A percentile compares a stretch with the other conserved stretches of the same genome.
These are phyloP conservation scores for Sphaceloma murrayae DNA, from an alignment of 2,329 filamentous ascomycete genomes.

Conservation along the genomic window DNA sequence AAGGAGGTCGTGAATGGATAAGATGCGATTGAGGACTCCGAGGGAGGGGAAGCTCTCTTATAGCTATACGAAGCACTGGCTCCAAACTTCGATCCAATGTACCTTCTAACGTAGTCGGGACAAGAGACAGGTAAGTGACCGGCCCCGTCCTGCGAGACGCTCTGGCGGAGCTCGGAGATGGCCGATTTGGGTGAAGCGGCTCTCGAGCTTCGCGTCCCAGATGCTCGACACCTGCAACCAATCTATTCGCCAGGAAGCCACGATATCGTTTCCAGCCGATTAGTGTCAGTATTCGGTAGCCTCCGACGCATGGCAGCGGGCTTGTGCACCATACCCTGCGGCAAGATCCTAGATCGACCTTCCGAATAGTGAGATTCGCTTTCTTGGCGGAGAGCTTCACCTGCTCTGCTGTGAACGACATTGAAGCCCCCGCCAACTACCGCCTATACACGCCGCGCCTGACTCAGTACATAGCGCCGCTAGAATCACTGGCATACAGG, in stretches of 20 bases:
- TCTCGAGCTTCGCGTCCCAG: slow-evolving; percentile 1
- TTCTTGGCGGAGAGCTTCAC: slow-evolving; percentile 13
- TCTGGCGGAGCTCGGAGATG: slow-evolving; percentile 2
- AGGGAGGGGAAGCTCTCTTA: background rate
- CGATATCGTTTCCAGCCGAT: too few relatives aligned
- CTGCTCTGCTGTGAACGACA: too few relatives aligned
- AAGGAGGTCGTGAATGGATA: too few relatives aligned
- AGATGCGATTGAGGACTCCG: too few relatives aligned
- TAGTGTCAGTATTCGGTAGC: too few relatives aligned
- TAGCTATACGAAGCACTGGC: background rate
- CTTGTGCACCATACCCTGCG: too few relatives aligned
- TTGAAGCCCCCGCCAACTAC: background rate
- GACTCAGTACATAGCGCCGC: too few relatives aligned
- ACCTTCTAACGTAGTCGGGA: background rate
- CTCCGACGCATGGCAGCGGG: background rate
- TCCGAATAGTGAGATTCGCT: too few relatives aligned
- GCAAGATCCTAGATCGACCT: too few relatives aligned
- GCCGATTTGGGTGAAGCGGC: slow-evolving; percentile 1
- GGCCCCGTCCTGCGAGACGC: background rate
- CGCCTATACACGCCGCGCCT: too few relatives aligned
- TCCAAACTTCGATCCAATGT: slow-evolving; percentile 7
- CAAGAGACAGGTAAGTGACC: slow-evolving; percentile 11
- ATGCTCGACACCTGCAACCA: slow-evolving; percentile 16
- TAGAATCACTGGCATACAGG: too few relatives aligned
- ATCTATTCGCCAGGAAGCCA: slow-evolving; percentile 14